Percentiles rank a stretch among this genome's conserved stretches.
These are phyloP conservation scores for Candida nitratophila DNA, from an alignment of 805 yeast species.

Conservation along the genomic window DNA sequence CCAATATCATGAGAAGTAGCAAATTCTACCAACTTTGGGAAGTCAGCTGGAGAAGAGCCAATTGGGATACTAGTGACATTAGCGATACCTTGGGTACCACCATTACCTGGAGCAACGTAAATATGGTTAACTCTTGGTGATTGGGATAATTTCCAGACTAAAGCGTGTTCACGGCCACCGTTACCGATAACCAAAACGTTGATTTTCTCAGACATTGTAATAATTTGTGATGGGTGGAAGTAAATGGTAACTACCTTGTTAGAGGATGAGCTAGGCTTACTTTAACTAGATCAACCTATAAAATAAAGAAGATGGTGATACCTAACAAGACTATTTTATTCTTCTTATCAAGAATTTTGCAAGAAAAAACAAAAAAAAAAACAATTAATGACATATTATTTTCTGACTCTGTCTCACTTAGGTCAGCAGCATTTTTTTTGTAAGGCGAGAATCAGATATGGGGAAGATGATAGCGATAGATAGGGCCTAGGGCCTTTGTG, in stretches of 20 bases:
- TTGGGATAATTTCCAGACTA: constrained; percentile 84
- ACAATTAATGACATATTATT: no score
- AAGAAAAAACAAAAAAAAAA: no score
- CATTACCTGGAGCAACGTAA: constrained; percentile 95
- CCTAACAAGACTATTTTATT: no score
- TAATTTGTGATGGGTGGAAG: background rate
- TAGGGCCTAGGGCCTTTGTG: no score
- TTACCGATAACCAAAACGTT: constrained; percentile 86
- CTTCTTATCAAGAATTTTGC: no score
- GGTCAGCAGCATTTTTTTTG: no score
- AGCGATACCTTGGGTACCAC: constrained; percentile 63
- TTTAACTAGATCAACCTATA: no score
- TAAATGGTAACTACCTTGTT: background rate
- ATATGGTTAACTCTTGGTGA: constrained; percentile 65
- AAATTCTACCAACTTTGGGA: constrained; percentile 62
- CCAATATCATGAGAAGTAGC: constrained; percentile 60
- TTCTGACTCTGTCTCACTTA: no score
- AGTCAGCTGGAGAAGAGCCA: constrained; percentile 59
- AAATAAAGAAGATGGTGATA: no score
- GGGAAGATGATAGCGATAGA: no score
- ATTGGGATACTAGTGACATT: constrained; percentile 69
- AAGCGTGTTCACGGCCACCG: constrained; percentile 99
- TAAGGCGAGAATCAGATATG: no score
- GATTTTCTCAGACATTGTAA: constrained; percentile 13
- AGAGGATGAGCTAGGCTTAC: background rate